Evolutionary conservation across 768 basidiomycete genomes (phyloP).

Genomic region (Leccinellum rugosiceps): DNA sequence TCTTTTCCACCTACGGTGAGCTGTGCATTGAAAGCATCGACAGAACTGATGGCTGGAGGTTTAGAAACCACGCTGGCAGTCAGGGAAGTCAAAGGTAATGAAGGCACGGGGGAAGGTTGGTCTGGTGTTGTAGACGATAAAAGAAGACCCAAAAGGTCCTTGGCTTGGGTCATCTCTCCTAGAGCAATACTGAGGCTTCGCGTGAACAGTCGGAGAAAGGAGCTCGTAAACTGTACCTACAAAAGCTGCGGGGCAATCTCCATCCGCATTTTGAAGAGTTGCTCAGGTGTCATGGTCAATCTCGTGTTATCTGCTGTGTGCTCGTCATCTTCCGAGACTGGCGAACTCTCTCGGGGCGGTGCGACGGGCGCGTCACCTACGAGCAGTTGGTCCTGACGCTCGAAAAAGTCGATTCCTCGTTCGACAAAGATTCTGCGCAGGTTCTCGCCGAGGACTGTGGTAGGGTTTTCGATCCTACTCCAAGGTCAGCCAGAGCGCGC

Average conservation of each 20-base stretch:
- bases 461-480: conserved; percentile 51
- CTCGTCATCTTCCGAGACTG: conserved; percentile 26
- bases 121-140: conserved; percentile 42
- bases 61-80: conserved; percentile 66
- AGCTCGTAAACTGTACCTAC: conserved; percentile 44
- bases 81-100: conserved; percentile 37
- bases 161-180: conserved; percentile 78
- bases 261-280: conserved; percentile 67
- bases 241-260: conserved; percentile 69
- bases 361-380: conserved; percentile 22
- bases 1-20: conserved; percentile 78
- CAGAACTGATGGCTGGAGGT: conserved; percentile 59
- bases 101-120: conserved; percentile 27
- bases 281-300: conserved; percentile 66
- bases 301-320: conserved; percentile 30
- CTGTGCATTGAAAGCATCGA: conserved; percentile 71
- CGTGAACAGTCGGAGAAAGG: conserved; percentile 11
- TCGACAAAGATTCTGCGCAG: conserved; percentile 69
- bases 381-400: conserved; percentile 38
- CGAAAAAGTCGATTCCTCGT: conserved; percentile 74
- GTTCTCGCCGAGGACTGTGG: conserved; percentile 59
- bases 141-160: conserved; percentile 62
- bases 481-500: conserved; percentile 16
- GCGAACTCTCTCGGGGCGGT: conserved; percentile 25
- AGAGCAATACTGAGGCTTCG: conserved; percentile 53